Evolutionary conservation across 2,329 filamentous ascomycete genomes (phyloP), one percentile per base, ranked within the genome.

Genomic region (Paecilomyces sp.): DNA sequence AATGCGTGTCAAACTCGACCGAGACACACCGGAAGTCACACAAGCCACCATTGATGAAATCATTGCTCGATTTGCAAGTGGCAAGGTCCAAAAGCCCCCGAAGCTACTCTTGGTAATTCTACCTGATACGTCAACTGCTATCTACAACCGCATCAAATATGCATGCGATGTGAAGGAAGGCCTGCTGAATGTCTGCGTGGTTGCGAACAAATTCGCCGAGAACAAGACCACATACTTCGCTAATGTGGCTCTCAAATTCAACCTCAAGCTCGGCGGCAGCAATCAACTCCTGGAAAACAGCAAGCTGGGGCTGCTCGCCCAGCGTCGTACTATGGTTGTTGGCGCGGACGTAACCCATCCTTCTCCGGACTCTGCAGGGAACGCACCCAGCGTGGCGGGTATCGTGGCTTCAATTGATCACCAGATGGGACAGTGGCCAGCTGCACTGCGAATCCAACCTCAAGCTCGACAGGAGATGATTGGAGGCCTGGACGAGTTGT

Each of bases 341-440:
- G 92, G 92, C 0, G 88, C 94, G 64, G 92, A 96, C 68, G 92
- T 96, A 0, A 95, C 91, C 0, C 92, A 96, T 67, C 92, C 92
- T 0, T 93, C 91, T 24, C 84, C 86, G 0, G 85, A 83, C 0
- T 87, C 83, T 2, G 71, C 79, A 0, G 73, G 78, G 1, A 73
- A 71, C 0, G 85, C 89, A 0, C 91, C 90, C 1, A 94, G 89
- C 71, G 82, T 95, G 56, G 91, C 91, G 3, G 90, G 86, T 0
- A 84, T 97, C 57, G 92, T 96, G 7, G 86, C 90, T 1, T 94
- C 88, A 47, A 72, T 89, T 4, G 89, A 95, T 69, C 73, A 75
- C 1, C 71, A 83, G 1, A 82, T 96, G 30, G 86, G 81, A 0
- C 91, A 96, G 68, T 97, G 89, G 85, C 91, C 90, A 0, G 88